These are phyloP conservation scores for Ascochyta rabiei DNA, from an alignment of 2,329 filamentous ascomycete genomes.

Conservation along the genomic window DNA sequence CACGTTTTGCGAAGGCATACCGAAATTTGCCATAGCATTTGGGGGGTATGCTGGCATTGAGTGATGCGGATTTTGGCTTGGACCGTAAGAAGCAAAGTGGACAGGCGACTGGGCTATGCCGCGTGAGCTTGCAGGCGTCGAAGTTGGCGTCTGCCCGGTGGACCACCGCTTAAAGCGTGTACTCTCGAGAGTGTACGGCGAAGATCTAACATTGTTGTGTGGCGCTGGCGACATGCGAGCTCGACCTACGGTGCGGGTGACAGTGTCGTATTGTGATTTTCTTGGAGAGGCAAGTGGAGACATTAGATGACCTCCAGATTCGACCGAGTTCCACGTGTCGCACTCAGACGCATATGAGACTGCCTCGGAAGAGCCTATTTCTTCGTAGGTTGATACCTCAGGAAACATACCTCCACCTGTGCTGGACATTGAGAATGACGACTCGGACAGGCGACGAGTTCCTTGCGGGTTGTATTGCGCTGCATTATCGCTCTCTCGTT, in stretches of 20 bases:
- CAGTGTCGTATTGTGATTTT: constrained; percentile 61
- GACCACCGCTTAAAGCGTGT: constrained; percentile 77
- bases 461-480: constrained; percentile 54
- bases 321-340: constrained; percentile 70
- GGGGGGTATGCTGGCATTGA: constrained; percentile 48
- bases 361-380: constrained; percentile 72
- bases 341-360: constrained; percentile 66
- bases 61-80: constrained; percentile 57
- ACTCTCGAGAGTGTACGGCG: constrained; percentile 72
- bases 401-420: constrained; percentile 62
- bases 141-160: constrained; percentile 66
- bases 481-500: constrained; percentile 39
- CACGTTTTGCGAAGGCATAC: constrained; percentile 43
- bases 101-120: constrained; percentile 64
- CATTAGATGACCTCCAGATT: constrained; percentile 67
- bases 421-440: constrained; percentile 74
- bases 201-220: constrained; percentile 69
- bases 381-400: constrained; percentile 73
- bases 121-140: constrained; percentile 63
- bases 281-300: constrained; percentile 76
- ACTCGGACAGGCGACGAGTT: constrained; percentile 71
- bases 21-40: constrained; percentile 39
- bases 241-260: constrained; percentile 62
- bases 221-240: constrained; percentile 75
- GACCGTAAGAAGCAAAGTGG: constrained; percentile 65